Percentiles rank a stretch among this genome's conserved stretches.
Evolutionary conservation across 306 rosid species (phyloP).

Genomic region (Fagus crenata): DNA sequence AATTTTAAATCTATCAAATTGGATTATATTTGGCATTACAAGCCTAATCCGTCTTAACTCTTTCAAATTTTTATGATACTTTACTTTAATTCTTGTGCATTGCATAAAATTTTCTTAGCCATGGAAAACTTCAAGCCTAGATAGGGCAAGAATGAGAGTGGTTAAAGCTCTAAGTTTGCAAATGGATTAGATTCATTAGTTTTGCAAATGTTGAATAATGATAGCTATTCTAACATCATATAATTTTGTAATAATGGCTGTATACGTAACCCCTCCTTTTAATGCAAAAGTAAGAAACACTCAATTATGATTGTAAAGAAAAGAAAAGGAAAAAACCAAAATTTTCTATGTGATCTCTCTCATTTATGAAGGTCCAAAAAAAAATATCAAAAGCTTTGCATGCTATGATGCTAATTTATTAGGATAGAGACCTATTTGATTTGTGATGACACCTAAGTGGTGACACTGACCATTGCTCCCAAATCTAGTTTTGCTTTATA

Average conservation of each 20-base stretch:
- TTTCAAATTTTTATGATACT: too few relatives aligned
- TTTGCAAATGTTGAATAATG: not conserved
- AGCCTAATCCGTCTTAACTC: too few relatives aligned
- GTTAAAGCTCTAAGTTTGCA: not conserved
- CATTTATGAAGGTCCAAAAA: not conserved
- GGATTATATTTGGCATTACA: too few relatives aligned
- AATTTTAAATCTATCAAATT: too few relatives aligned
- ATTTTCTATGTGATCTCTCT: not conserved
- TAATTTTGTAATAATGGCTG: not conserved
- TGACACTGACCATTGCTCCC: conserved; percentile 10
- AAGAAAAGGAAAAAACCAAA: not conserved
- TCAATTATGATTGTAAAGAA: not conserved
- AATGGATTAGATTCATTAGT: not conserved
- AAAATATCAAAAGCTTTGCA: not conserved
- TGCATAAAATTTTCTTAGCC: too few relatives aligned
- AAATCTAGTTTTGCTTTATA: conserved; percentile 13
- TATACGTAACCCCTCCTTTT: not conserved
- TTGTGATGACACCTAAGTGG: conserved; percentile 28
- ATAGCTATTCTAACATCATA: not conserved
- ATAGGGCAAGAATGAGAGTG: not conserved
- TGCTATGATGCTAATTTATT: too few relatives aligned
- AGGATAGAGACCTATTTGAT: conserved; percentile 24
- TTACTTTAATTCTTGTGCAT: too few relatives aligned
- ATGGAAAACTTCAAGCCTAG: not conserved
- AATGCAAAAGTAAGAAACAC: not conserved